Base-by-base conservation (phyloP, 2,329 filamentous ascomycete genomes). In the Ramichloridium luteum region DNA sequence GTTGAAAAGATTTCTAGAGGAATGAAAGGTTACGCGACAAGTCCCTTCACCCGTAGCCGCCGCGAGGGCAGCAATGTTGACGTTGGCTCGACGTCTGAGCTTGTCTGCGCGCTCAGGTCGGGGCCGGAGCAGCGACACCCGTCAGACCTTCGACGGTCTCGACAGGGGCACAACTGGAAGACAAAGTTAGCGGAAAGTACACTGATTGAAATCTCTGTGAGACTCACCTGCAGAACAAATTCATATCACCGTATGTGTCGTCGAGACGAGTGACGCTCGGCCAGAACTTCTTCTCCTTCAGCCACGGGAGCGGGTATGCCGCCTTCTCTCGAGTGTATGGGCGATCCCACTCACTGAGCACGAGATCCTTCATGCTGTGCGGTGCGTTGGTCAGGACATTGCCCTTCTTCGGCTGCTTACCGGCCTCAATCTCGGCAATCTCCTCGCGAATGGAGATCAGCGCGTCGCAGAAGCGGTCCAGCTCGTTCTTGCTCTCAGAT, bases 261-360 rank as follows among this genome's bases (percentile, higher is more conserved):
- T 96, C 81, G 13, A 94, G 67, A 55, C 88, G 71, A 5, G 80
- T 83, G 10, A 93, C 84, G 20, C 67, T 77, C 0, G 88, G 86
- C 88, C 88, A 96, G 62, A 94, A 94, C 67, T 96, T 96, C 78
- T 92, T 94, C 72, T 93, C 82, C 56, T 73, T 72, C 40, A 96
- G 61, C 60, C 74, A 93, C 0, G 75, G 66, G 40, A 93, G 55
- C 12, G 88, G 88, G 55, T 93, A 96, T 1, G 84, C 88, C 1
- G 88, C 88, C 59, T 77, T 70, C 61, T 90, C 79, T 16, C 85
- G 65, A 1, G 68, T 73, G 56, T 96, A 96, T 1, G 74, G 67
- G n/a, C 88, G 68, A 40, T 82, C 68, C 88, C 88, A 96, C 47
- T 82, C 74, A 3, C 71, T 71, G 1, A 68, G 52, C 29, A 94